Evolutionary conservation across 1,284 basidiomycete species (phyloP).

Genomic region (Trichosporon sp.): DNA sequence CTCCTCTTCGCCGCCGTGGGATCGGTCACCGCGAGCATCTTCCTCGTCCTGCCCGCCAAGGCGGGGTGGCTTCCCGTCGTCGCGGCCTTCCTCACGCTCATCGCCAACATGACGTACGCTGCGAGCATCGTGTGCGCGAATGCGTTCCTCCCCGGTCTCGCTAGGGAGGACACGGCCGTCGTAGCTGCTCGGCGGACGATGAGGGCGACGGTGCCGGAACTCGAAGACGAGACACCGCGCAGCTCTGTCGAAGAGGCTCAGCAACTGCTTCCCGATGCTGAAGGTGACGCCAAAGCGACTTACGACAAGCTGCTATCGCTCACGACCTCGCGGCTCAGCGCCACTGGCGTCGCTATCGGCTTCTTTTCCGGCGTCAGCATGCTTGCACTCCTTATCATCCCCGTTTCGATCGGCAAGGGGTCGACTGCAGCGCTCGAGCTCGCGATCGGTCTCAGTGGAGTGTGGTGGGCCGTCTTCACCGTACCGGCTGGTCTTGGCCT

Average conservation of each 20-base stretch:
- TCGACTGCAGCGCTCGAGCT: constrained; percentile 68
- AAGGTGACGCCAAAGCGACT: constrained; percentile 13
- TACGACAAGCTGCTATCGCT: constrained; percentile 59
- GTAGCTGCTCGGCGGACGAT: constrained; percentile 39
- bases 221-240: neutral
- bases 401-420: constrained; percentile 61
- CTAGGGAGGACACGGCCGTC: constrained; percentile 58
- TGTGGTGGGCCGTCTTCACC: constrained; percentile 78
- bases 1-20: constrained; percentile 68
- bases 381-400: constrained; percentile 67
- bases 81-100: constrained; percentile 63
- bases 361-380: constrained; percentile 65
- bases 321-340: constrained; percentile 71
- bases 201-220: constrained; percentile 5
- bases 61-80: constrained; percentile 58
- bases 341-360: constrained; percentile 73
- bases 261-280: constrained; percentile 16
- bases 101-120: constrained; percentile 75
- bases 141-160: constrained; percentile 73
- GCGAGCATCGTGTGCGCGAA: constrained; percentile 82
- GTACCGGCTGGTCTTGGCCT: constrained; percentile 69
- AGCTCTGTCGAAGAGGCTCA: constrained; percentile 18
- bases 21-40: constrained; percentile 59
- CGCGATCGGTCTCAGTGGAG: constrained; percentile 69
- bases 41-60: constrained; percentile 65